A percentile compares a stretch with the other conserved stretches of the same genome.
These are phyloP conservation scores for Tolypocladium guangdongense DNA, from an alignment of 2,329 filamentous ascomycete genomes.

Conservation along the genomic window DNA sequence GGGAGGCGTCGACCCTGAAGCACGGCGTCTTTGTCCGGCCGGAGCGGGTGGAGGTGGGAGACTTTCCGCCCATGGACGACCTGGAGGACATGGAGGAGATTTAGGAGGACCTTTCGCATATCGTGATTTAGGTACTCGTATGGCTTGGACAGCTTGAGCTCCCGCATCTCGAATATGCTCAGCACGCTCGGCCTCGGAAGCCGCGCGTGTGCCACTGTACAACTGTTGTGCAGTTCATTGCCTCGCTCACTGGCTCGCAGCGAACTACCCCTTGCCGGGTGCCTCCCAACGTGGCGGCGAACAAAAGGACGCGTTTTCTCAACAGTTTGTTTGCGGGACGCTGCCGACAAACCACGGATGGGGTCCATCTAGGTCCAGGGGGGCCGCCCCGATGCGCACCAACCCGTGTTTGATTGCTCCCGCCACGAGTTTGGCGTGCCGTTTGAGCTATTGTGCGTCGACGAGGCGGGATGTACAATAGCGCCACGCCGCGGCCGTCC, in stretches of 20 bases:
- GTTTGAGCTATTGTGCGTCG: neutral
- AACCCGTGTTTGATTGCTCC: neutral
- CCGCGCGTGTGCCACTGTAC: too few relatives aligned
- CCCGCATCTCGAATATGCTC: neutral
- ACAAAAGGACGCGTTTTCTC: neutral
- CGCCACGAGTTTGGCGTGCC: neutral
- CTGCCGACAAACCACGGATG: neutral
- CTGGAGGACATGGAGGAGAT: conserved; percentile 72
- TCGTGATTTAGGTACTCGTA: neutral
- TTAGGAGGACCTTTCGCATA: conserved; percentile 17
- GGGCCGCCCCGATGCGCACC: neutral
- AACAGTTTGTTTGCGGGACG: neutral
- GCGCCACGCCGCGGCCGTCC: neutral
- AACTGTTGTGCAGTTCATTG: neutral
- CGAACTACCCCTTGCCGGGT: neutral
- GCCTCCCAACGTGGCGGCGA: neutral
- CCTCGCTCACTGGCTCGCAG: neutral
- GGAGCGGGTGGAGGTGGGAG: conserved; percentile 66
- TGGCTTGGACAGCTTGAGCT: neutral
- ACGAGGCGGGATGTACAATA: neutral
- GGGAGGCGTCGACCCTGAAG: conserved; percentile 50
- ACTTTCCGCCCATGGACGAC: conserved; percentile 61
- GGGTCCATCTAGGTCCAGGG: neutral
- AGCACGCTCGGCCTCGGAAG: neutral
- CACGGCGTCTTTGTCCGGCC: conserved; percentile 70